Evolutionary conservation across 441 rosid species (phyloP).

Genomic region (Isatis lusitanica): DNA sequence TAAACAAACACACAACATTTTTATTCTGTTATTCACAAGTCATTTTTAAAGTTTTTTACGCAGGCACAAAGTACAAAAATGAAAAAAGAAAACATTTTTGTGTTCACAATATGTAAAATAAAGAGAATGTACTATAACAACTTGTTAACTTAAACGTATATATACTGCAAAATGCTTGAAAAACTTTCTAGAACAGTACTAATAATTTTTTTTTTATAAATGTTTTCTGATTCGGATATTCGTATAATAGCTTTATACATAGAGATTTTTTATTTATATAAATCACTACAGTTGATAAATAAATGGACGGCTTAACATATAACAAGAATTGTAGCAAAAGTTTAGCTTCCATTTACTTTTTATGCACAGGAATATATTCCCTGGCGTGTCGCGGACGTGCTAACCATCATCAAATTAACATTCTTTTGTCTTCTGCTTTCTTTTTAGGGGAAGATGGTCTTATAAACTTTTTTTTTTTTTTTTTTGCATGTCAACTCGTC

Average conservation of each 20-base stretch:
- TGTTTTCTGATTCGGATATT: not conserved
- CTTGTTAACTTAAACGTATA: not conserved
- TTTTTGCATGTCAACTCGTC: not conserved
- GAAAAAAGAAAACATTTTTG: not conserved
- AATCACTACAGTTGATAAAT: not conserved
- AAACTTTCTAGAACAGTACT: not conserved
- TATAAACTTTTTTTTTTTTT: not conserved
- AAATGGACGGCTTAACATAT: conserved; percentile 13
- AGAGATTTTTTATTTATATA: not conserved
- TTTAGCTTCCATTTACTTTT: not conserved
- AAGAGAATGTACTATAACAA: not conserved
- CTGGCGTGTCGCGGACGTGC: conserved; percentile 32
- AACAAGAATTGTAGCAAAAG: not conserved
- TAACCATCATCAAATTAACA: conserved; percentile 22
- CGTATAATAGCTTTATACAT: not conserved
- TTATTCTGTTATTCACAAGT: not conserved
- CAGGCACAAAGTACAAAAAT: not conserved
- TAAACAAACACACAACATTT: not conserved
- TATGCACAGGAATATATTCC: not conserved
- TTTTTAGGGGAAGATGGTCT: conserved; percentile 10
- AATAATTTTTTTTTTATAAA: not conserved
- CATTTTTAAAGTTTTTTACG: not conserved
- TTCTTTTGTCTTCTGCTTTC: conserved; percentile 12
- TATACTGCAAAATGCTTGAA: not conserved
- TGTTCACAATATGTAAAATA: not conserved